phyloP scores from a whole-genome alignment of 208 protist genomes.

The Wallacemonas sp. region DNA sequence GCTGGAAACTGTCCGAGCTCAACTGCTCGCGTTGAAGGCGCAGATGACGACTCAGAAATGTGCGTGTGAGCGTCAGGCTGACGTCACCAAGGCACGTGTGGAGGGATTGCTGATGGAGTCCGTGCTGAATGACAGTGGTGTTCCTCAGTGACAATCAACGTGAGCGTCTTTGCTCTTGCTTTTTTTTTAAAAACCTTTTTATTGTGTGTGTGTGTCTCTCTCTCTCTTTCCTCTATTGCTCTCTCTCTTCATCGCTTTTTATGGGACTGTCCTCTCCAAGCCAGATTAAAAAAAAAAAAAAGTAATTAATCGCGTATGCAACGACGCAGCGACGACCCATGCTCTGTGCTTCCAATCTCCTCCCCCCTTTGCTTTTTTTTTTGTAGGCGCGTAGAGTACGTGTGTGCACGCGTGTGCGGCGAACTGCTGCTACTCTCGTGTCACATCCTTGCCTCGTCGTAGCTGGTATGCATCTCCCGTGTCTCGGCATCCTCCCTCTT shows the following conservation, averaged over 20 bases:
- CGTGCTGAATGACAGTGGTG: slow-evolving; percentile 7
- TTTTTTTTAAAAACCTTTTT: neutral
- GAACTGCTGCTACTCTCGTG: too few species aligned
- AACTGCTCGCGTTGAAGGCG: slow-evolving; percentile 19
- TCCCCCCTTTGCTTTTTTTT: neutral
- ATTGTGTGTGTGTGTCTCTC: slow-evolving; percentile 17
- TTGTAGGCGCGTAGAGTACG: too few species aligned
- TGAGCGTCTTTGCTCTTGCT: slow-evolving; percentile 16
- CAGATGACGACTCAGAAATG: slow-evolving; percentile 20
- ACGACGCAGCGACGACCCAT: slow-evolving; percentile 1
- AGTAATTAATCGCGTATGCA: neutral
- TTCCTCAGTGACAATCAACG: neutral
- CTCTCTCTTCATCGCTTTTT: too few species aligned
- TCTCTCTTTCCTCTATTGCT: slow-evolving; percentile 13
- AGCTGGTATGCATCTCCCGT: too few species aligned
- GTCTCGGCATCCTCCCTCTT: too few species aligned
- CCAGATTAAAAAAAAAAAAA: too few species aligned
- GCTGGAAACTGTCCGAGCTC: slow-evolving; percentile 8
- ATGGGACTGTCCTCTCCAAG: too few species aligned
- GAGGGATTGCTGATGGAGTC: slow-evolving; percentile 12
- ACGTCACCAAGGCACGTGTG: neutral
- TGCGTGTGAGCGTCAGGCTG: slow-evolving; percentile 7
- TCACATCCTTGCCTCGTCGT: too few species aligned
- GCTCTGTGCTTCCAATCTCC: neutral
- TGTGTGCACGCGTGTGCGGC: too few species aligned